Conservation (phyloP, 1,139 yeast genomes). For the Blastobotrys aristatus region DNA sequence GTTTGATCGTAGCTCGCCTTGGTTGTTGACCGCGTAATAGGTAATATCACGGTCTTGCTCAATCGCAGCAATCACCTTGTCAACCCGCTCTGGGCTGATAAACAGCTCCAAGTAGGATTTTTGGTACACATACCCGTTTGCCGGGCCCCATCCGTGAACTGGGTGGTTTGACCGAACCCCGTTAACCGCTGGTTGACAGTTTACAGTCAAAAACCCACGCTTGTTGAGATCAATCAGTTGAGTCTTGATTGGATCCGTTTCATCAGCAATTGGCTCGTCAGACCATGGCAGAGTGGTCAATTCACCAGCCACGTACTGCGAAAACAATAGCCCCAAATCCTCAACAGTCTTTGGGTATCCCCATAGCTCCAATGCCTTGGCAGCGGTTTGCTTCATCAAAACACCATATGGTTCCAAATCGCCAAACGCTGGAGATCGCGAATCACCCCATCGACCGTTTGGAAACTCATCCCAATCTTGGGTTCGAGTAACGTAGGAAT, state of each 20-base stretch:
- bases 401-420: slow-evolving; percentile 64
- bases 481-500: slow-evolving; percentile 83
- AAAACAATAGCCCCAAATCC: slow-evolving; percentile 60
- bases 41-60: slow-evolving; percentile 53
- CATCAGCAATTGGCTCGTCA: slow-evolving; percentile 80
- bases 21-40: slow-evolving; percentile 67
- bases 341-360: slow-evolving; percentile 60
- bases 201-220: slow-evolving; percentile 71
- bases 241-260: slow-evolving; percentile 59
- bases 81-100: slow-evolving; percentile 54
- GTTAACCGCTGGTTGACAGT: slow-evolving; percentile 92
- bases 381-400: slow-evolving; percentile 47
- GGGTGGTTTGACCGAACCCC: slow-evolving; percentile 69
- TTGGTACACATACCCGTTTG: slow-evolving; percentile 86
- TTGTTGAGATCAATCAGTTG: slow-evolving; percentile 58
- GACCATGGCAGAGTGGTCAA: slow-evolving; percentile 88
- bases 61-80: slow-evolving; percentile 41
- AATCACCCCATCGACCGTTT: slow-evolving; percentile 93
- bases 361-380: slow-evolving; percentile 81
- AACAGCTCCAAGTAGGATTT: slow-evolving; percentile 86
- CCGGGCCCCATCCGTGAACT: slow-evolving; percentile 93
- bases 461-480: slow-evolving; percentile 95
- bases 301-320: slow-evolving; percentile 62
- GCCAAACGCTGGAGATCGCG: slow-evolving; percentile 90
- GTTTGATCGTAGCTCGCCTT: slow-evolving; percentile 58